Conservation (phyloP, 345 rosid species). For the Arabidopsis suecica region DNA sequence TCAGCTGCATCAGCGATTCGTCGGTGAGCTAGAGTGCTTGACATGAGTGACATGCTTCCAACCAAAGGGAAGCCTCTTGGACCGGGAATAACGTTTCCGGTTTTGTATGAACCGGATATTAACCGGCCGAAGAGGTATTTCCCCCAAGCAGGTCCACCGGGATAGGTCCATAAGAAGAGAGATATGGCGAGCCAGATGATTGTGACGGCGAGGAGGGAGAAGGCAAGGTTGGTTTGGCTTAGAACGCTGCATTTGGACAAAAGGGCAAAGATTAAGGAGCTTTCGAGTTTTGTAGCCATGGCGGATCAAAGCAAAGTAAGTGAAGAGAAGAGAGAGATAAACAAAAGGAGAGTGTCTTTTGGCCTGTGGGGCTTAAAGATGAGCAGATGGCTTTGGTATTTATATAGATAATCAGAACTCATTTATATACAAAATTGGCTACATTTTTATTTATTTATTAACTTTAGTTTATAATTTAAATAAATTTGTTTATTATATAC, state of each 20-base stretch:
- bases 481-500: background rate
- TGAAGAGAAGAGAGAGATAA: conserved; percentile 23
- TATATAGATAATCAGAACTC: conserved; percentile 44
- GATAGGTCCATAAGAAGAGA: conserved; percentile 61
- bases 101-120: conserved; percentile 11
- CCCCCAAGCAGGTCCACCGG: conserved; percentile 88
- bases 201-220: conserved; percentile 50
- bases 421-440: background rate
- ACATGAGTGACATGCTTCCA: conserved; percentile 75
- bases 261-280: conserved; percentile 57
- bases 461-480: background rate
- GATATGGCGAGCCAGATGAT: conserved; percentile 48
- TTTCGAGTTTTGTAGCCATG: conserved; percentile 59
- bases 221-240: conserved; percentile 49
- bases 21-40: conserved; percentile 62
- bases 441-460: background rate
- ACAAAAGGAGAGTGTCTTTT: conserved; percentile 44
- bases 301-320: conserved; percentile 24
- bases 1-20: conserved; percentile 53
- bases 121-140: conserved; percentile 43
- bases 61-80: conserved; percentile 70
- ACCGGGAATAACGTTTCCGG: conserved; percentile 61
- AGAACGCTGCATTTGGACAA: conserved; percentile 62
- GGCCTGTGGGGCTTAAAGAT: conserved; percentile 45
- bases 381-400: conserved; percentile 35